These are phyloP conservation scores for Leucocoprinus leucothites DNA, from an alignment of 768 basidiomycete genomes.

Conservation along the genomic window DNA sequence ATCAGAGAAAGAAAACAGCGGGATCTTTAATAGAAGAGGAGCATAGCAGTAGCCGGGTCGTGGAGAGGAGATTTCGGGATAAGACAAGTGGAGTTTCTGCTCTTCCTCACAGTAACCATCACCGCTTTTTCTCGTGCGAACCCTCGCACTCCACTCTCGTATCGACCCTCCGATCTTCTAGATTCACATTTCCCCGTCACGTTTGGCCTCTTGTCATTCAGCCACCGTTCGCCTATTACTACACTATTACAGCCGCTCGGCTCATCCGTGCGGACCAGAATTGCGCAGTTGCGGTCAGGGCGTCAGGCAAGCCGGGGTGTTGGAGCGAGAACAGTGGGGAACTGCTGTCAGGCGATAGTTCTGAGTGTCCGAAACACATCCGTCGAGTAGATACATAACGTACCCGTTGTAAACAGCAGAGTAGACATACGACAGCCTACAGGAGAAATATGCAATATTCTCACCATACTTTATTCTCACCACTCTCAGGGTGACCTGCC, in stretches of 20 bases:
- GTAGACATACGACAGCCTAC: background rate
- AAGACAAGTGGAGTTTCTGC: slow-evolving; percentile 13
- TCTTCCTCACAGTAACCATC: slow-evolving; percentile 7
- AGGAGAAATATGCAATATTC: background rate
- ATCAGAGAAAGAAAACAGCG: background rate
- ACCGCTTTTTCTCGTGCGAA: slow-evolving; percentile 9
- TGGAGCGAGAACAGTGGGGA: background rate
- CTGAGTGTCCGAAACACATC: background rate
- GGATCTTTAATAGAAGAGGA: slow-evolving; percentile 13
- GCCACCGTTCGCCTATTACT: no score
- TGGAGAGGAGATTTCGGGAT: slow-evolving; percentile 12
- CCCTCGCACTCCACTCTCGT: background rate
- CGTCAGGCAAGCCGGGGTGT: background rate
- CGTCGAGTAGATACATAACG: background rate
- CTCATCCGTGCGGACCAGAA: background rate
- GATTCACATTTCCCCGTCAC: background rate
- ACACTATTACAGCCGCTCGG: no score
- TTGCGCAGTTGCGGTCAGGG: background rate
- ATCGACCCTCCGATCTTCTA: background rate
- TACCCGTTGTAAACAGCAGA: slow-evolving; percentile 1
- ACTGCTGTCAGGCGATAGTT: background rate
- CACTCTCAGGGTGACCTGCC: background rate
- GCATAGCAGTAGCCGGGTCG: slow-evolving; percentile 3
- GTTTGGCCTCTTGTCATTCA: no score
- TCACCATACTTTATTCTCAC: background rate